Conservation (phyloP, 2,329 filamentous ascomycete species). For the Dactylellina haptotyla region DNA sequence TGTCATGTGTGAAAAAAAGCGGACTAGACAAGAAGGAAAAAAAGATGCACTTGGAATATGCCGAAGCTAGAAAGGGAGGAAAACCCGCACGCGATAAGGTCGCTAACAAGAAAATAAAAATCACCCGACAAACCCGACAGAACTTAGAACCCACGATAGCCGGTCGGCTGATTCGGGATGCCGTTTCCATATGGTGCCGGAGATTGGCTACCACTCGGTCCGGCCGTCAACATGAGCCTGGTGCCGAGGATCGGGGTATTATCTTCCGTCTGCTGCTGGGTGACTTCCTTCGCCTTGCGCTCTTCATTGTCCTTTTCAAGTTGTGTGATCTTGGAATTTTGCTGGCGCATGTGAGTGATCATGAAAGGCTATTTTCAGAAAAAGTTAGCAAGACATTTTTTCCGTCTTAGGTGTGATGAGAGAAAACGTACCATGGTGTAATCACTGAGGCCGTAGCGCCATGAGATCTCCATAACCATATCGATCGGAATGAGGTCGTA, state of each 20-base stretch:
- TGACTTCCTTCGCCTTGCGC: conserved; percentile 79
- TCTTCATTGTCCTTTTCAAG: conserved; percentile 97
- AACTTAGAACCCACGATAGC: conserved; percentile 70
- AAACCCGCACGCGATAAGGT: conserved; percentile 23
- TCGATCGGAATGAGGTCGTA: conserved; percentile 96
- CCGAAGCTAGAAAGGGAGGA: conserved; percentile 10
- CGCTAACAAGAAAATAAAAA: conserved; percentile 21
- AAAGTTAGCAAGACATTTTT: conserved; percentile 31
- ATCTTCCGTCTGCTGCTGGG: conserved; percentile 84
- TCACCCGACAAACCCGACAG: conserved; percentile 42
- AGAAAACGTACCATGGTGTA: conserved; percentile 78
- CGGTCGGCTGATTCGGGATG: conserved; percentile 87
- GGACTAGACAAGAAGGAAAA: background rate
- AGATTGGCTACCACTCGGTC: conserved; percentile 71
- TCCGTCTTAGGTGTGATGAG: background rate
- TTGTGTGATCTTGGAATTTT: conserved; percentile 82
- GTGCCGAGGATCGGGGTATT: conserved; percentile 91
- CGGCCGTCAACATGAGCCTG: conserved; percentile 94
- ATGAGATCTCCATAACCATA: conserved; percentile 92
- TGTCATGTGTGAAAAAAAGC: conserved; percentile 2
- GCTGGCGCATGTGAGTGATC: conserved; percentile 96
- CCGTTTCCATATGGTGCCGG: conserved; percentile 82
- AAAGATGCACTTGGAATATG: conserved; percentile 34
- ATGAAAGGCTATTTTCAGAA: conserved; percentile 81
- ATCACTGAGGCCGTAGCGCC: conserved; percentile 92